Evolutionary conservation across 2,329 filamentous ascomycete species (phyloP).

Genomic region (Epichloe sibirici): DNA sequence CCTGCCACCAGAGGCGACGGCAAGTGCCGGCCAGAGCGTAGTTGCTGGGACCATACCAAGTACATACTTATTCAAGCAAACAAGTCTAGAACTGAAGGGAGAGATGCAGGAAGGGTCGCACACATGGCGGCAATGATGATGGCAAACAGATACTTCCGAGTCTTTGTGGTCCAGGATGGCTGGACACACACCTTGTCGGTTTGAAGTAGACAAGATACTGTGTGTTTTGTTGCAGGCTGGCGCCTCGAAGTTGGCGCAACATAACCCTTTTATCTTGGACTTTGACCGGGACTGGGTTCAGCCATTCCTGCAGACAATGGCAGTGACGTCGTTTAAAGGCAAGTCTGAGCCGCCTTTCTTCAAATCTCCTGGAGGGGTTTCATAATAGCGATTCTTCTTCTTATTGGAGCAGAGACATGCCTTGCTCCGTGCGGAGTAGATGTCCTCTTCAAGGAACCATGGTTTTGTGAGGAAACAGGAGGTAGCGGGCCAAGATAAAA

Average conservation of each 20-base stretch:
- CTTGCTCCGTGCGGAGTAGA: too few relatives aligned
- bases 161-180: constrained; percentile 18
- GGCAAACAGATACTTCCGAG: constrained; percentile 64
- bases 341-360: constrained; percentile 44
- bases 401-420: too few relatives aligned
- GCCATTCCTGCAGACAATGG: constrained; percentile 12
- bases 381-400: too few relatives aligned
- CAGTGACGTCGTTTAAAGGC: constrained; percentile 46
- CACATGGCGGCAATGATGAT: constrained; percentile 47
- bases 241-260: constrained; percentile 8
- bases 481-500: too few relatives aligned
- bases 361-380: background rate
- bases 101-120: background rate
- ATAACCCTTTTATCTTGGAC: constrained; percentile 28
- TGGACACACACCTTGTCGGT: background rate
- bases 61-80: too few relatives aligned
- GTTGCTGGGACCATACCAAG: too few relatives aligned
- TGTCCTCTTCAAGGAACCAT: too few relatives aligned
- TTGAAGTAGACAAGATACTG: background rate
- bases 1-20: background rate
- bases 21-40: background rate
- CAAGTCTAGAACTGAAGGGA: background rate
- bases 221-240: constrained; percentile 42
- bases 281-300: background rate
- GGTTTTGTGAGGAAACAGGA: too few relatives aligned